A percentile compares a stretch with the other conserved stretches of the same genome.
Conservation (phyloP, 768 basidiomycete species). For the Xerocomus spinulosus region DNA sequence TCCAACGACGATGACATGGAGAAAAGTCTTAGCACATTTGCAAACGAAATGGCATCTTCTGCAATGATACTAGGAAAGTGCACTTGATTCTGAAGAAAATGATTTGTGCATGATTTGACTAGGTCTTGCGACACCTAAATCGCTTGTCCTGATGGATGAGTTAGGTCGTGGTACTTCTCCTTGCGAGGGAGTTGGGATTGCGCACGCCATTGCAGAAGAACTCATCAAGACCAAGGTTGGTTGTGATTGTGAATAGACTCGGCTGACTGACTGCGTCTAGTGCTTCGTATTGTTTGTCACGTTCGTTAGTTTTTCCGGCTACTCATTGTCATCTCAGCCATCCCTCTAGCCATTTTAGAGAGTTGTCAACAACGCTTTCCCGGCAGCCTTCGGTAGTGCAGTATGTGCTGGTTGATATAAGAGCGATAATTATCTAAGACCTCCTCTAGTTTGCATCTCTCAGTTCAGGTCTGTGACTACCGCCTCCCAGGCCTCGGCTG, state of each 20-base stretch:
- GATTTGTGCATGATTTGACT: not conserved
- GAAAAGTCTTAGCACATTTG: conserved; percentile 88
- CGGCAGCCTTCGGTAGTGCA: conserved; percentile 75
- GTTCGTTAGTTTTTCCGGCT: conserved; percentile 34
- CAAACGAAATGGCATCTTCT: conserved; percentile 87
- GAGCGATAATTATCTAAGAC: too few relatives aligned
- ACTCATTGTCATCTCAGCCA: conserved; percentile 1
- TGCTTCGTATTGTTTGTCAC: conserved; percentile 90
- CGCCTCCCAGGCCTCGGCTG: not conserved
- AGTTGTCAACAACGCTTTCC: conserved; percentile 72
- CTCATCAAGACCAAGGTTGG: conserved; percentile 68
- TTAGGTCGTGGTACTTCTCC: conserved; percentile 90
- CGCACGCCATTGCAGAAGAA: conserved; percentile 78
- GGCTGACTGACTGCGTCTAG: conserved; percentile 34
- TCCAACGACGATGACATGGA: conserved; percentile 95
- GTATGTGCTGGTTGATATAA: conserved; percentile 40
- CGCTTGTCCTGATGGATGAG: conserved; percentile 88
- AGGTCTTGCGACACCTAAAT: conserved; percentile 67
- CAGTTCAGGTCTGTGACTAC: conserved; percentile 57
- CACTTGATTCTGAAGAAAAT: not conserved
- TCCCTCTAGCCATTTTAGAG: conserved; percentile 63
- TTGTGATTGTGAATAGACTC: conserved; percentile 9
- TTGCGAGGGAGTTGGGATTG: conserved; percentile 73
- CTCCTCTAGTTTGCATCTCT: conserved; percentile 65
- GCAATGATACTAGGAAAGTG: conserved; percentile 81